Conservation (phyloP, 192 early-diverging fungal genomes). For the Paraglomus occultum region DNA sequence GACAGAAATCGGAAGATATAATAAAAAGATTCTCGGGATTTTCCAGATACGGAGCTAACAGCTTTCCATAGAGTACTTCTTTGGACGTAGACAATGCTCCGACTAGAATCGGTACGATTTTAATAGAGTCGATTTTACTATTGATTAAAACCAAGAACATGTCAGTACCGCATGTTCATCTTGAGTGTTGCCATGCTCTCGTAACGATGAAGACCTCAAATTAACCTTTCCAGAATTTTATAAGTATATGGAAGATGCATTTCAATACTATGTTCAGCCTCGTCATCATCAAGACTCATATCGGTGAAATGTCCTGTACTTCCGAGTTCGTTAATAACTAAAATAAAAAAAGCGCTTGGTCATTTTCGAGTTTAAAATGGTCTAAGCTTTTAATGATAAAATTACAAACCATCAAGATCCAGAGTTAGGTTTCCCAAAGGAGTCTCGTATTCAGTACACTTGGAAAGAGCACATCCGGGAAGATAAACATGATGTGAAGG, state of each 20-base stretch:
- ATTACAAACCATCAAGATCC: constrained; percentile 58
- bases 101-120: constrained; percentile 88
- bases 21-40: constrained; percentile 78
- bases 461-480: constrained; percentile 73
- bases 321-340: constrained; percentile 60
- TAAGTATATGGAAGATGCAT: constrained; percentile 94
- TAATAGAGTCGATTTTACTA: constrained; percentile 53
- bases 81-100: constrained; percentile 62
- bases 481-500: constrained; percentile 92
- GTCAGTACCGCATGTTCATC: background rate
- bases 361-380: background rate
- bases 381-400: background rate
- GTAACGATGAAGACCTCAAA: background rate
- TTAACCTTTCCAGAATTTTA: constrained; percentile 73
- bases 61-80: constrained; percentile 66
- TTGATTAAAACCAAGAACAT: background rate
- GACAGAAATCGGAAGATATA: constrained; percentile 97
- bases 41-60: constrained; percentile 73
- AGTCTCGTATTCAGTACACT: constrained; percentile 73
- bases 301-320: constrained; percentile 61
- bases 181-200: no score
- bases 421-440: constrained; percentile 82
- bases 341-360: constrained; percentile 7
- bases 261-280: constrained; percentile 96
- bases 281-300: constrained; percentile 72